phyloP scores from a whole-genome alignment of 192 early-diverging fungal genomes.

The Cladochytrium replicatum region DNA sequence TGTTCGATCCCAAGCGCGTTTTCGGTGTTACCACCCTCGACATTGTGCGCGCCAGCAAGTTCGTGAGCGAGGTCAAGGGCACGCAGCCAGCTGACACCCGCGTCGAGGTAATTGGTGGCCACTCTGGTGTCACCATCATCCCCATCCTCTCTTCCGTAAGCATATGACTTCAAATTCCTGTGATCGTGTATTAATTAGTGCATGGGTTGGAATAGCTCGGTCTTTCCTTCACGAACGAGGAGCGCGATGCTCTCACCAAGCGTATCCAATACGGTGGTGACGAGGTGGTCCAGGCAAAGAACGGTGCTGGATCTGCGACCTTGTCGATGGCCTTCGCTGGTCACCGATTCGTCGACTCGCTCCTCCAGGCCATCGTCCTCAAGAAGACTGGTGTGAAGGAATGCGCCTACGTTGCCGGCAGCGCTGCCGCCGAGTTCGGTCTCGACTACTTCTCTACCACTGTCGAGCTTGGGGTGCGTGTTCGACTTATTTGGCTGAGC shows the following conservation, averaged over 20 bases:
- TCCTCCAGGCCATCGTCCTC: slow-evolving; percentile 35
- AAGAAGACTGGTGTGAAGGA: slow-evolving; percentile 50
- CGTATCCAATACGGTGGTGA: slow-evolving; percentile 60
- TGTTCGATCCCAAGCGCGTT: slow-evolving; percentile 50
- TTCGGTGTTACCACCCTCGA: slow-evolving; percentile 59
- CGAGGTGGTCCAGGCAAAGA: slow-evolving; percentile 61
- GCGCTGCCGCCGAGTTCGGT: slow-evolving; percentile 26
- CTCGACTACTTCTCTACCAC: slow-evolving; percentile 50
- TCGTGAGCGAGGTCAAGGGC: slow-evolving; percentile 39
- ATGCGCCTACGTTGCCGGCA: slow-evolving; percentile 46
- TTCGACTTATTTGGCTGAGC: not conserved
- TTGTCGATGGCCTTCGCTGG: slow-evolving; percentile 58
- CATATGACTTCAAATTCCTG: not conserved
- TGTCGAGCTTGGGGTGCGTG: slow-evolving; percentile 43
- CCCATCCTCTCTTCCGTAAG: slow-evolving; percentile 46
- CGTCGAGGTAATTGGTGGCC: slow-evolving; percentile 53
- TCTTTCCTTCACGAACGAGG: slow-evolving; percentile 37
- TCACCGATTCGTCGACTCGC: slow-evolving; percentile 43
- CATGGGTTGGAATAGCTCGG: slow-evolving; percentile 4
- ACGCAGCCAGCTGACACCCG: slow-evolving; percentile 27
- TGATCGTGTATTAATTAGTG: not conserved
- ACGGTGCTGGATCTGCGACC: slow-evolving; percentile 46
- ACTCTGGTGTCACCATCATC: slow-evolving; percentile 58
- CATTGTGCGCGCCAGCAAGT: slow-evolving; percentile 51
- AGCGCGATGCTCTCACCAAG: slow-evolving; percentile 44